phyloP scores from a whole-genome alignment of 1,139 yeast species.

The Ashbya aceris region DNA sequence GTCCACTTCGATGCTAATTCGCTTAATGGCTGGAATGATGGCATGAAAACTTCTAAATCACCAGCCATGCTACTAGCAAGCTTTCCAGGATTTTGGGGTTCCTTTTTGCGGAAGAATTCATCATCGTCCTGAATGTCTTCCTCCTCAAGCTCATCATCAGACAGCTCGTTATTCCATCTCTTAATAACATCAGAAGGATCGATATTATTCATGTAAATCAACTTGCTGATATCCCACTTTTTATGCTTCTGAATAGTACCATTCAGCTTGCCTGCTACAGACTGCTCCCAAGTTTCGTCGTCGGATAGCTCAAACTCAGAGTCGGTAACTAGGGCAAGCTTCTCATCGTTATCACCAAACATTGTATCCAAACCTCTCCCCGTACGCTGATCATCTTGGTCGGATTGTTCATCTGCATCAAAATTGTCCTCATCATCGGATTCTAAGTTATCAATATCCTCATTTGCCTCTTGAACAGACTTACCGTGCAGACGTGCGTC shows the following conservation, averaged over 20 bases:
- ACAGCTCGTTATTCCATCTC: conserved; percentile 61
- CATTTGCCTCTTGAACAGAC: conserved; percentile 44
- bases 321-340: conserved; percentile 32
- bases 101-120: conserved; percentile 53
- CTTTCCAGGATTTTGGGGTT: conserved; percentile 10
- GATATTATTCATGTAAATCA: conserved; percentile 68
- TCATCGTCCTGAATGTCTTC: conserved; percentile 43
- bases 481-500: conserved; percentile 51
- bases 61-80: conserved; percentile 7
- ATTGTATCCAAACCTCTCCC: conserved; percentile 44
- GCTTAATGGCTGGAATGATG: conserved; percentile 39
- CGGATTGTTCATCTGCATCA: conserved; percentile 31
- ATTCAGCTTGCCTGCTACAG: conserved; percentile 40
- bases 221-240: conserved; percentile 72
- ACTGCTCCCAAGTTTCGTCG: conserved; percentile 37
- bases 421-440: conserved; percentile 34
- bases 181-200: conserved; percentile 65
- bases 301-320: conserved; percentile 41
- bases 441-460: conserved; percentile 37
- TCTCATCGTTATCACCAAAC: conserved; percentile 37
- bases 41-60: conserved; percentile 31
- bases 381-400: conserved; percentile 29
- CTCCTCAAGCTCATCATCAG: conserved; percentile 33
- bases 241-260: conserved; percentile 33
- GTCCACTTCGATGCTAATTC: conserved; percentile 47